These are phyloP conservation scores for Bruguiera parviflora DNA, from an alignment of 345 rosid species.

Conservation along the genomic window DNA sequence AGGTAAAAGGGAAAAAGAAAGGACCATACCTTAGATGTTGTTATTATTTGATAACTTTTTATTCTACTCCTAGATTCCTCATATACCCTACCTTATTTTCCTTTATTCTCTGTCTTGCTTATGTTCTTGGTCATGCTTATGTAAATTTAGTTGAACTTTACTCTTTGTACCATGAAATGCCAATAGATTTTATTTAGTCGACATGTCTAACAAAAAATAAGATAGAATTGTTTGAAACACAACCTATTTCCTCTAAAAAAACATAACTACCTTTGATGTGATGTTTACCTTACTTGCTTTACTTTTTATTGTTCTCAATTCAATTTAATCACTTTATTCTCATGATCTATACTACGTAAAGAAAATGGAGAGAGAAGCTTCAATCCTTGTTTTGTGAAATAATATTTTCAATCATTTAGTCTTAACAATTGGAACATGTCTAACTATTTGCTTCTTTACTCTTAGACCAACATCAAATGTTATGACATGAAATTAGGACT, in stretches of 20 bases:
- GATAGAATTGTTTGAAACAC: constrained; percentile 3
- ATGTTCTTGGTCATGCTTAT: background rate
- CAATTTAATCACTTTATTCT: constrained; percentile 26
- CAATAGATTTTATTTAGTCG: constrained; percentile 14
- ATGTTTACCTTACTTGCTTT: constrained; percentile 22
- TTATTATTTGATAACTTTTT: constrained; percentile 20
- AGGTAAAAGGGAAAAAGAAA: constrained; percentile 5
- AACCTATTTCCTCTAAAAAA: constrained; percentile 5
- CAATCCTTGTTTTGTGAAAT: constrained; percentile 45
- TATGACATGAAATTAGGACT: constrained; percentile 20
- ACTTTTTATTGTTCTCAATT: constrained; percentile 16
- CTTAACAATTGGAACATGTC: constrained; percentile 48
- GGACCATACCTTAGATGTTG: constrained; percentile 36
- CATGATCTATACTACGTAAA: constrained; percentile 32
- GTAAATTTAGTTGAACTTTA: background rate
- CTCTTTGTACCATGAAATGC: background rate
- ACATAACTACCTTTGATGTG: constrained; percentile 20
- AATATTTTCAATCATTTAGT: constrained; percentile 41
- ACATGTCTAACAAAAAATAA: background rate
- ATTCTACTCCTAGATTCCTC: constrained; percentile 18
- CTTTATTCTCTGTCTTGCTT: background rate
- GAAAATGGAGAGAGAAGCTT: constrained; percentile 37
- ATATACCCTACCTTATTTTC: background rate
- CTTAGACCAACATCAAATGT: constrained; percentile 50
- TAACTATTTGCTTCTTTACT: constrained; percentile 42